Base-by-base conservation (phyloP, 2,329 filamentous ascomycete species). In the Exophiala sp. region DNA sequence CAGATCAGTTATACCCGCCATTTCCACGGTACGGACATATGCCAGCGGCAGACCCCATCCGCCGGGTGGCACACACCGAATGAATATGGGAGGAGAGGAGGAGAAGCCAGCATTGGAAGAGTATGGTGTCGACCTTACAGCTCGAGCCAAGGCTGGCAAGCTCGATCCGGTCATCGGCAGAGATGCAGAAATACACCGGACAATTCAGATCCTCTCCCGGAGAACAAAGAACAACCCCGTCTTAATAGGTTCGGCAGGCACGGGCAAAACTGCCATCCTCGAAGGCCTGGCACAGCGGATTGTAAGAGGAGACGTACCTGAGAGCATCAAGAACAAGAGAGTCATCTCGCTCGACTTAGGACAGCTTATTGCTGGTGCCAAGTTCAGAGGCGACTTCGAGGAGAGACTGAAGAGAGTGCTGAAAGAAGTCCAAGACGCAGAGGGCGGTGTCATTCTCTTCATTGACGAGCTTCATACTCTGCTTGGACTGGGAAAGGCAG, bases 201-300 rank as follows among this genome's bases (percentile, higher is more conserved):
- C 90, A 0, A 96, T 97, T 52, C 93, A 97, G 64, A 86, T 98
- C 9, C 71, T 98, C 1, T 96, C 90, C 13, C 77, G 93, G 56
- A 78, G 93, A 53, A 97, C 93, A 6, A 97, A 97, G 69, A 97
- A 98, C 77, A 98, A 98, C 70, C 93, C 93, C 1, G 91, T 97
- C 42, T 80, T 98, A 59, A 97, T 98, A 58, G 93, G 93, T 73
- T 90, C 97, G 66, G 91, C 93, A 29, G 93, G 93, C 82, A 93
- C 97, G 19, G 93, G 93, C 65, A 98, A 98, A 76, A 98, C 93
- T 3, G 96, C 93, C 3, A 90, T 98, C 49, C 89, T 97, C 43
- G 93, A 98, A 73, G 93, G 93, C 63, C 78, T 98, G 52, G 93
- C 93, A 23, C 88, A 90, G 67, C 85, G 93, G 44, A 97, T 98